phyloP scores from a whole-genome alignment of 257 asterid species.

The Nicotiana knightiana region DNA sequence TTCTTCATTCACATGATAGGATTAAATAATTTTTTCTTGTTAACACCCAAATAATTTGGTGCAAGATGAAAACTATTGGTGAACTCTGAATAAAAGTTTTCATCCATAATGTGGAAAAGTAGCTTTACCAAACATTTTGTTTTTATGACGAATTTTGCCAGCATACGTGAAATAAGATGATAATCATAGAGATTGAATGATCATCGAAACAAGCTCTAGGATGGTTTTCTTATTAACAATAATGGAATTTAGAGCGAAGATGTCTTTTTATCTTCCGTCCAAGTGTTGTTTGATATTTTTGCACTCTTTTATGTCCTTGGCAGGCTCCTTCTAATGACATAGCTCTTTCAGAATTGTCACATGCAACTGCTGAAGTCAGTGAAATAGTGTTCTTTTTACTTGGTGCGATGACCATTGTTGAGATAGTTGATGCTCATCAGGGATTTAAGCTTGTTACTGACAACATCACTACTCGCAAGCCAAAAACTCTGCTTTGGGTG shows the following conservation, averaged over 20 bases:
- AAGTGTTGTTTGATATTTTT: conserved; percentile 9
- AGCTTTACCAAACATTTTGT: background rate
- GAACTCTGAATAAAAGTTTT: background rate
- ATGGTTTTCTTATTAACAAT: background rate
- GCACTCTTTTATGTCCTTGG: conserved; percentile 18
- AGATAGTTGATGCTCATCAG: conserved; percentile 97
- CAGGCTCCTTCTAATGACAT: conserved; percentile 95
- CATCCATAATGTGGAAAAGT: background rate
- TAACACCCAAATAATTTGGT: background rate
- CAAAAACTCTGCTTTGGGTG: conserved; percentile 95
- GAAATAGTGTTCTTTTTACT: conserved; percentile 93
- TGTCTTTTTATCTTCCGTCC: background rate
- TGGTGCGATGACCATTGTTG: conserved; percentile 98
- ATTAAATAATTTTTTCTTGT: background rate
- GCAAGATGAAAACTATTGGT: background rate
- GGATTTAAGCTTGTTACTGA: conserved; percentile 96
- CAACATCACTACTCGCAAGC: conserved; percentile 91
- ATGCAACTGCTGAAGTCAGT: conserved; percentile 93
- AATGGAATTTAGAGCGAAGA: background rate
- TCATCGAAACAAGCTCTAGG: background rate
- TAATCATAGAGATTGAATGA: background rate
- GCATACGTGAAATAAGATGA: background rate
- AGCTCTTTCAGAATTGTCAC: conserved; percentile 89
- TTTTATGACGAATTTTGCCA: background rate
- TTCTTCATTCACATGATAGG: background rate